A percentile compares a stretch with the other conserved stretches of the same genome.
Evolutionary conservation across 1,284 basidiomycete genomes (phyloP).

Genomic region (Lignosus rhinocerotis): DNA sequence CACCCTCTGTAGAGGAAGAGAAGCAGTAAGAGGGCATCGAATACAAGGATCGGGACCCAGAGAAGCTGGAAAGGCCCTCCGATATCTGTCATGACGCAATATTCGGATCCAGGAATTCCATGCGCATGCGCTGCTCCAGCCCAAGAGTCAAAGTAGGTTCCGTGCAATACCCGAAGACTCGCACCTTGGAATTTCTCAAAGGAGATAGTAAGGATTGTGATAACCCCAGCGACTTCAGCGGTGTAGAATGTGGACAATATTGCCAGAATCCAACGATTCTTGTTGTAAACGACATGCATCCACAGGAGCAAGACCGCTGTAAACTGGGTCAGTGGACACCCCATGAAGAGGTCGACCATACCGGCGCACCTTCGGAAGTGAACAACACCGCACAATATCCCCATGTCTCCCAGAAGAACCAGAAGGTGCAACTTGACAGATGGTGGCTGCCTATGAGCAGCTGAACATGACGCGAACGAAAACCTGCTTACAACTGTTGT

Average conservation of each 20-base stretch:
- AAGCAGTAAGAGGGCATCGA: slow-evolving; percentile 23
- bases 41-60: slow-evolving; percentile 29
- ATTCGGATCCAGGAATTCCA: slow-evolving; percentile 16
- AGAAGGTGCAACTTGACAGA: slow-evolving; percentile 24
- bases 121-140: slow-evolving; percentile 16
- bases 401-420: slow-evolving; percentile 32
- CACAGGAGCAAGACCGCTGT: slow-evolving; percentile 28
- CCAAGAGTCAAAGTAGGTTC: background rate
- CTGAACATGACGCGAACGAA: too few relatives aligned
- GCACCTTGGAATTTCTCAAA: slow-evolving; percentile 21
- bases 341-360: background rate
- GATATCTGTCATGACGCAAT: slow-evolving; percentile 22
- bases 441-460: background rate
- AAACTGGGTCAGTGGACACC: background rate
- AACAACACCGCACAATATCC: slow-evolving; percentile 27
- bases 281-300: slow-evolving; percentile 31
- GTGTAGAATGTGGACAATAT: slow-evolving; percentile 19
- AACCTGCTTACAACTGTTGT: slow-evolving; percentile 12
- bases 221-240: slow-evolving; percentile 17
- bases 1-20: slow-evolving; percentile 28
- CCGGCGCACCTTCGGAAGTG: slow-evolving; percentile 27
- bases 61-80: slow-evolving; percentile 22
- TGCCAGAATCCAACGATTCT: slow-evolving; percentile 22
- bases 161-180: background rate
- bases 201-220: slow-evolving; percentile 22